Conservation (phyloP, 495 filamentous ascomycete species). For the Terfezia claveryi region DNA sequence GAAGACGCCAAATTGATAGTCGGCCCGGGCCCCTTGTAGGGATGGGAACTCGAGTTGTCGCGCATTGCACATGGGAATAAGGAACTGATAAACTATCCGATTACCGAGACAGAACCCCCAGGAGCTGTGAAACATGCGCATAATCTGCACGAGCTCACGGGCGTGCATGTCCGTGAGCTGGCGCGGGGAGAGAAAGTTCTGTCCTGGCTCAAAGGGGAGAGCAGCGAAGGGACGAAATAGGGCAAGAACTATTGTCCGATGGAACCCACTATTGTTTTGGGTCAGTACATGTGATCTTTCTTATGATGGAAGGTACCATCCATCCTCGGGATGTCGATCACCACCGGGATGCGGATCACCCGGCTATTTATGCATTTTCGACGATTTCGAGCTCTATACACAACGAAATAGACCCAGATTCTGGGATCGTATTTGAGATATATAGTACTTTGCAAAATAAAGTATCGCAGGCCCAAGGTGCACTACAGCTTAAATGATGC, state of each 20-base stretch:
- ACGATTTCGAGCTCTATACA: too few species aligned
- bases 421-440: too few species aligned
- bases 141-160: background rate
- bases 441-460: too few species aligned
- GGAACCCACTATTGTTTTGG: background rate
- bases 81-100: background rate
- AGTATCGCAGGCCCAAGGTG: too few species aligned
- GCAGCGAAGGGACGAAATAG: background rate
- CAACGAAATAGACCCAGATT: too few species aligned
- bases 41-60: background rate
- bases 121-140: background rate
- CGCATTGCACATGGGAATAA: background rate
- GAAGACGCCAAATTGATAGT: background rate
- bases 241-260: background rate
- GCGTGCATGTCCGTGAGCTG: background rate
- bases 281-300: background rate
- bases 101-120: background rate
- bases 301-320: too few species aligned
- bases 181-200: background rate
- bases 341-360: too few species aligned
- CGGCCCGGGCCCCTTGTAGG: background rate
- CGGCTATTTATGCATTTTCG: too few species aligned
- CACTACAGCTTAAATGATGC: too few species aligned
- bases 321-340: too few species aligned
- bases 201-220: background rate